Percentiles rank a stretch among this genome's conserved stretches.
Conservation (phyloP, 176 grass and related monocot genomes). For the Typha latifolia region DNA sequence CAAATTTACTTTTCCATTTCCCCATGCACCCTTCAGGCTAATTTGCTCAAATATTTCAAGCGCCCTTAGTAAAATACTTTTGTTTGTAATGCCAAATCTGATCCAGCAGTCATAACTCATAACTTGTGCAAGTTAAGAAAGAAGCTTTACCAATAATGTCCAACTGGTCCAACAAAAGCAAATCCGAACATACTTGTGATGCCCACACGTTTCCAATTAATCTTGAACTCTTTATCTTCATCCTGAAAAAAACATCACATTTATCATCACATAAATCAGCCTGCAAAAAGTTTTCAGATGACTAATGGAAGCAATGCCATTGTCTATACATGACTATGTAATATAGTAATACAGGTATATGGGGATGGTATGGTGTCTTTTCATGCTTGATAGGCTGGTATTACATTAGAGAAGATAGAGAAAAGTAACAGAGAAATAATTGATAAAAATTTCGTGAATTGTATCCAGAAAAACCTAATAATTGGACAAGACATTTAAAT, state of each 20-base stretch:
- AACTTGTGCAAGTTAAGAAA: conserved; percentile 3
- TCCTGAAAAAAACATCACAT: conserved; percentile 30
- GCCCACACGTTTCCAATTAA: conserved; percentile 85
- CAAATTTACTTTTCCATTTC: too few species aligned
- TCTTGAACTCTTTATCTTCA: conserved; percentile 72
- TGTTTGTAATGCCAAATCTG: neutral
- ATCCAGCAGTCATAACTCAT: neutral
- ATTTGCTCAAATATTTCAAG: too few species aligned
- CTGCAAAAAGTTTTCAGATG: neutral
- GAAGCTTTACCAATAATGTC: conserved; percentile 73
- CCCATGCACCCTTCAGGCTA: too few species aligned
- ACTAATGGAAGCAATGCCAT: neutral
- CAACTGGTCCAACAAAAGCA: conserved; percentile 89
- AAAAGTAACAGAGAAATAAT: too few species aligned
- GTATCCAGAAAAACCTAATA: too few species aligned
- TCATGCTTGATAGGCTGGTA: too few species aligned
- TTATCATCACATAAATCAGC: neutral
- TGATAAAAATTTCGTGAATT: too few species aligned
- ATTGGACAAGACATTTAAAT: too few species aligned
- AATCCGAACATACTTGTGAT: conserved; percentile 91
- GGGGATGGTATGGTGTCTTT: too few species aligned
- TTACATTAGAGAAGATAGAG: too few species aligned
- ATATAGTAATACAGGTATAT: too few species aligned
- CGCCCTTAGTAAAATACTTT: too few species aligned
- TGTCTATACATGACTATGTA: neutral